These are phyloP conservation scores for Dendrothele bispora DNA, from an alignment of 768 basidiomycete genomes.

Conservation along the genomic window DNA sequence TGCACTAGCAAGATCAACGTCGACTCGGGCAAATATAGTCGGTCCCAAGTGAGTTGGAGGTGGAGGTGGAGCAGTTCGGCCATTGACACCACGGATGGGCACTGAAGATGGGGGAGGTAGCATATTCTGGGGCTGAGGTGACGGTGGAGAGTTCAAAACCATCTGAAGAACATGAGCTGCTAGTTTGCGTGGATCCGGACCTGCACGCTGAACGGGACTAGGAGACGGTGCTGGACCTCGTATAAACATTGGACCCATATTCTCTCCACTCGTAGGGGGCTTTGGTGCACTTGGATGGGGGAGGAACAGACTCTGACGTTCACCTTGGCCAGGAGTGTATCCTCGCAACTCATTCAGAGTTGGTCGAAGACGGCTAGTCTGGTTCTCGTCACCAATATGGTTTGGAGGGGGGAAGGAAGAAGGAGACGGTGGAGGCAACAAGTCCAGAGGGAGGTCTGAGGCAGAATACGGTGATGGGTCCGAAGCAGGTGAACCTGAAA, in stretches of 20 bases:
- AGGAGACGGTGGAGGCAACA: conserved; percentile 6
- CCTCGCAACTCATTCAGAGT: conserved; percentile 21
- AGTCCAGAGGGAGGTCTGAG: conserved; percentile 15
- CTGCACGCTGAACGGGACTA: conserved; percentile 16
- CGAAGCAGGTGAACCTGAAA: background rate
- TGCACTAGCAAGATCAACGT: conserved; percentile 47
- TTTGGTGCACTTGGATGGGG: conserved; percentile 60
- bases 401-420: conserved; percentile 17
- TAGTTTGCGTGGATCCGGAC: conserved; percentile 7
- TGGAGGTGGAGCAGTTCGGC: conserved; percentile 12
- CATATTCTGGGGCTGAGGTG: background rate
- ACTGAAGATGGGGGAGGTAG: conserved; percentile 5
- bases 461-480: background rate
- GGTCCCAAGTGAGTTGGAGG: conserved; percentile 33
- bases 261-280: conserved; percentile 28
- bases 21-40: conserved; percentile 64
- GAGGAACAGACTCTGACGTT: conserved; percentile 44
- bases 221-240: conserved; percentile 20
- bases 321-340: conserved; percentile 14
- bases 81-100: conserved; percentile 5
- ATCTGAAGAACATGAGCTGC: conserved; percentile 23
- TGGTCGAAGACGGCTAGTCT: conserved; percentile 19
- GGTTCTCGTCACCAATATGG: conserved; percentile 13
- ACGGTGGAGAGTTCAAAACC: conserved; percentile 19
- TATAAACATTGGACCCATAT: conserved; percentile 64